Conservation (phyloP, 2,329 filamentous ascomycete species). For the Hypoxylon sp. region DNA sequence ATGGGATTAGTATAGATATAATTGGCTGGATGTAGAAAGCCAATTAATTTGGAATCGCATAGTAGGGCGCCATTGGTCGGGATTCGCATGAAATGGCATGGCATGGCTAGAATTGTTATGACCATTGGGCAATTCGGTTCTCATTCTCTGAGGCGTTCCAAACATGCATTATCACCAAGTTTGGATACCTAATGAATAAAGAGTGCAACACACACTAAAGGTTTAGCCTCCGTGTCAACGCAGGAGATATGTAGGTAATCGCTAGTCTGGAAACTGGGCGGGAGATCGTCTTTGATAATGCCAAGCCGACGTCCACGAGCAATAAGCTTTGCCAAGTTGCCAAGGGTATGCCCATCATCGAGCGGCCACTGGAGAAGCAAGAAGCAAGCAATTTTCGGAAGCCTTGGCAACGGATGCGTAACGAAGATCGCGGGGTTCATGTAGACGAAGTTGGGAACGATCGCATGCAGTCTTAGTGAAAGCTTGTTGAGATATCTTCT, state of each 20-base stretch:
- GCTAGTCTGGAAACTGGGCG: conserved; percentile 18
- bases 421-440: conserved; percentile 42
- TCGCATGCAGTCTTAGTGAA: conserved; percentile 11
- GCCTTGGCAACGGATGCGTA: conserved; percentile 30
- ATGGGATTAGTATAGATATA: neutral
- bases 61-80: neutral
- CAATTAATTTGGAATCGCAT: conserved; percentile 1
- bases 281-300: conserved; percentile 41
- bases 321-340: conserved; percentile 56
- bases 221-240: conserved; percentile 18
- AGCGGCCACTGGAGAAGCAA: conserved; percentile 32
- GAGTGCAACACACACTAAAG: conserved; percentile 6
- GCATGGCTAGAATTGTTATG: neutral
- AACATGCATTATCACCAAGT: conserved; percentile 17
- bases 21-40: neutral
- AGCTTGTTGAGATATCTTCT: conserved; percentile 9
- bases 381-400: conserved; percentile 40
- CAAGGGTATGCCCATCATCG: conserved; percentile 40
- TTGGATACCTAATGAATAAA: conserved; percentile 11
- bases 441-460: conserved; percentile 25
- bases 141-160: neutral
- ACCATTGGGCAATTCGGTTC: neutral
- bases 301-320: conserved; percentile 50
- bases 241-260: conserved; percentile 18
- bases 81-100: neutral